Percentiles rank a stretch among this genome's conserved stretches.
phyloP scores from a whole-genome alignment of 106 monocot genomes.

The Amphibolis antarctica region DNA sequence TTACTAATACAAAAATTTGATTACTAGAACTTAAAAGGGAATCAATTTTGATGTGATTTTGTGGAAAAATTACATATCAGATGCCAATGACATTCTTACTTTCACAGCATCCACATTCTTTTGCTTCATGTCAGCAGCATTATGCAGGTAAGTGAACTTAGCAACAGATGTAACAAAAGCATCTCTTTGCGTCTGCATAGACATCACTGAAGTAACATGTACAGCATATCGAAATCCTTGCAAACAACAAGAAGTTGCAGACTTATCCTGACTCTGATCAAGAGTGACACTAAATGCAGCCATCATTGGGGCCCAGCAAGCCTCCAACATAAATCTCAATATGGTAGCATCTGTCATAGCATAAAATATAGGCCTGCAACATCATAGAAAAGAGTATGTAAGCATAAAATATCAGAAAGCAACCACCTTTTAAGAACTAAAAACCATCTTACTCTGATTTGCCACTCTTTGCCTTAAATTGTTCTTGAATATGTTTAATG shows the following conservation, averaged over 20 bases:
- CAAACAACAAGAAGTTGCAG: constrained; percentile 60
- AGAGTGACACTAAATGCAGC: constrained; percentile 98
- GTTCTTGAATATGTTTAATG: constrained; percentile 87
- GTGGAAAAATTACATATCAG: not conserved
- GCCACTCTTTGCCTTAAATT: constrained; percentile 84
- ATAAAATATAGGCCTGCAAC: constrained; percentile 62
- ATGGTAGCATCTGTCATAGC: constrained; percentile 71
- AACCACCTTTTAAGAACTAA: not conserved
- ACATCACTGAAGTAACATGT: constrained; percentile 91
- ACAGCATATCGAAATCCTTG: constrained; percentile 81
- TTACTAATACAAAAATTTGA: no score
- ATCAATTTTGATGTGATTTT: not conserved
- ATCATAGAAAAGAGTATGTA: constrained; percentile 1
- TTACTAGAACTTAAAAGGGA: not conserved
- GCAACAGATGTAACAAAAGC: constrained; percentile 98
- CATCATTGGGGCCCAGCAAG: constrained; percentile 99
- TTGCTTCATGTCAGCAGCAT: constrained; percentile 97
- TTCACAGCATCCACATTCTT: constrained; percentile 99
- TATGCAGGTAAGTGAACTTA: constrained; percentile 90
- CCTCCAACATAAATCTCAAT: constrained; percentile 85
- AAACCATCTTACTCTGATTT: constrained; percentile 72
- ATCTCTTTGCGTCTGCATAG: constrained; percentile 97
- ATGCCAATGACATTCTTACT: constrained; percentile 26
- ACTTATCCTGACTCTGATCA: constrained; percentile 81
- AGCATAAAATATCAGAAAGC: not conserved